Evolutionary conservation across 495 filamentous ascomycete species (phyloP).

Genomic region (Aspergillus nanangensis): DNA sequence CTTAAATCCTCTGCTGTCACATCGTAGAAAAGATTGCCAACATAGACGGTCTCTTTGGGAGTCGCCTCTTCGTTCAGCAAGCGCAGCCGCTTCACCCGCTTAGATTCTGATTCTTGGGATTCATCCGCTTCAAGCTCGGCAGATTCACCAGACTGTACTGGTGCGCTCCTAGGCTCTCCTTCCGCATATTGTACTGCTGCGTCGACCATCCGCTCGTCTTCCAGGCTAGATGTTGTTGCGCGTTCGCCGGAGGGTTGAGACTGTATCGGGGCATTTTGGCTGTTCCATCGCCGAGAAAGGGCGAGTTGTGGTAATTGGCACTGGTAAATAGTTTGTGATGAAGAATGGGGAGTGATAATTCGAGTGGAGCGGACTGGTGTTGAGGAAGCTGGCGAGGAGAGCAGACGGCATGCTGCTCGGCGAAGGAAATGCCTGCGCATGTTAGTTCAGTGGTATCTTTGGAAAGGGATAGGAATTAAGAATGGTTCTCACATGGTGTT

Average conservation of each 20-base stretch:
- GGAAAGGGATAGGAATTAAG: neutral
- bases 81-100: constrained; percentile 8
- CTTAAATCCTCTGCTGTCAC: constrained; percentile 66
- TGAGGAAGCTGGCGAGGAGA: neutral
- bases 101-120: neutral
- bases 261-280: neutral
- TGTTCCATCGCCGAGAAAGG: neutral
- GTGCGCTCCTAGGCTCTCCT: neutral
- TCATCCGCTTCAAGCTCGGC: neutral
- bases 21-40: constrained; percentile 88
- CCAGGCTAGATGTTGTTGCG: neutral
- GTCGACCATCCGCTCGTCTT: neutral
- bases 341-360: neutral
- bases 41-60: constrained; percentile 53
- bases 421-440: constrained; percentile 40
- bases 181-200: neutral
- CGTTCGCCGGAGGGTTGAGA: neutral
- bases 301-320: neutral
- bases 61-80: constrained; percentile 2
- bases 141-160: neutral
- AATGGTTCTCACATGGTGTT: no score
- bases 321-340: neutral
- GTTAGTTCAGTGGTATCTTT: constrained; percentile 4
- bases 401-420: constrained; percentile 51
- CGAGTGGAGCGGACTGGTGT: neutral